phyloP scores from a whole-genome alignment of 805 yeast species.

The Teunomyces panamensis region DNA sequence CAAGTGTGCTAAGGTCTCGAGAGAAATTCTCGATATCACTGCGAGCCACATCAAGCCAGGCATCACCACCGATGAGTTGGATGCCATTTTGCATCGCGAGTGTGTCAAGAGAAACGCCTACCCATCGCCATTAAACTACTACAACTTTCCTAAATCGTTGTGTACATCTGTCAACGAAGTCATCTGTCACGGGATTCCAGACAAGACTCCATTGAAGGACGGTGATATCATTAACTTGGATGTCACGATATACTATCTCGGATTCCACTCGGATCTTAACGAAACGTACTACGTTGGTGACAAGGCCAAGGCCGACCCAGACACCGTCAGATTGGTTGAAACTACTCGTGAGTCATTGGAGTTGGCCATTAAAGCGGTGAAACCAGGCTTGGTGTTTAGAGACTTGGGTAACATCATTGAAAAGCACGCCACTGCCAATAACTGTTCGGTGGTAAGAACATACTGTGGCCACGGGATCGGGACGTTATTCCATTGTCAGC shows the following conservation, averaged over 20 bases:
- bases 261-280: slow-evolving; percentile 91
- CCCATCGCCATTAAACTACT: slow-evolving; percentile 94
- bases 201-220: slow-evolving; percentile 77
- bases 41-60: slow-evolving; percentile 86
- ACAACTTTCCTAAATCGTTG: slow-evolving; percentile 85
- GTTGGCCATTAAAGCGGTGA: slow-evolving; percentile 76
- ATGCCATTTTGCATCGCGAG: slow-evolving; percentile 80
- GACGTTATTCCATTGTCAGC: slow-evolving; percentile 82
- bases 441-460: slow-evolving; percentile 83
- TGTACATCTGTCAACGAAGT: slow-evolving; percentile 95
- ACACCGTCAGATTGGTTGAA: slow-evolving; percentile 85
- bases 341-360: slow-evolving; percentile 82
- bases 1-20: slow-evolving; percentile 68
- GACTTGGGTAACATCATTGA: slow-evolving; percentile 86
- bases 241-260: slow-evolving; percentile 79
- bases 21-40: slow-evolving; percentile 88
- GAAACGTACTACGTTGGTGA: slow-evolving; percentile 97
- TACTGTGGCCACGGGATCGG: slow-evolving; percentile 95
- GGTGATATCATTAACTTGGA: slow-evolving; percentile 95
- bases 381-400: slow-evolving; percentile 89
- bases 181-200: slow-evolving; percentile 97
- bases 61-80: slow-evolving; percentile 89
- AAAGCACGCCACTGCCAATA: slow-evolving; percentile 72
- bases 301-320: slow-evolving; percentile 74
- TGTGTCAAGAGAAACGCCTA: slow-evolving; percentile 85